phyloP scores from a whole-genome alignment of 192 early-diverging fungal genomes.

The Fimicolochytrium jonesii region DNA sequence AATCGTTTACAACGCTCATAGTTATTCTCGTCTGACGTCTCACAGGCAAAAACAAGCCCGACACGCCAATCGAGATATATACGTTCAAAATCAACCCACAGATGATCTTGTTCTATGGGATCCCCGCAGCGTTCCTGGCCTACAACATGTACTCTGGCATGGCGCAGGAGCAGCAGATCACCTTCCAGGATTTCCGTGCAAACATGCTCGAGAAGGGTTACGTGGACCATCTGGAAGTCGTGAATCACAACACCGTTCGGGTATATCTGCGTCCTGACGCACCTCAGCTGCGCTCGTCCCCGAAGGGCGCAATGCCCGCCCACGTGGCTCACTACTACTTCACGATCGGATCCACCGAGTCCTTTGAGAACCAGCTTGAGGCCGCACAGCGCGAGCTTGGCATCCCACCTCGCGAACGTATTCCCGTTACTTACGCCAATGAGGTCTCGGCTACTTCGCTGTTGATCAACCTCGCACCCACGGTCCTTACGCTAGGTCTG shows the following conservation, averaged over 20 bases:
- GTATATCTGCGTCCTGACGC: slow-evolving; percentile 74
- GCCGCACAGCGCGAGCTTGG: slow-evolving; percentile 87
- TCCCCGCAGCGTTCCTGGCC: slow-evolving; percentile 28
- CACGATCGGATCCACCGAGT: slow-evolving; percentile 90
- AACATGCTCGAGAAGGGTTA: slow-evolving; percentile 86
- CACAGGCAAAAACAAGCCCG: too few relatives aligned
- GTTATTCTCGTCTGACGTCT: too few relatives aligned
- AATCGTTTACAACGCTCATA: too few relatives aligned
- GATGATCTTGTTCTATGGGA: slow-evolving; percentile 27
- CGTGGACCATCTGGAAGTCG: slow-evolving; percentile 83
- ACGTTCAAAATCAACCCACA: slow-evolving; percentile 33
- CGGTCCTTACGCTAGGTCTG: slow-evolving; percentile 82
- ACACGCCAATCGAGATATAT: background rate
- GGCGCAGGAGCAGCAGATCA: slow-evolving; percentile 57
- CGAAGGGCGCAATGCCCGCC: slow-evolving; percentile 1
- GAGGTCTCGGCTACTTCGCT: slow-evolving; percentile 71
- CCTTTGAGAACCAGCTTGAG: slow-evolving; percentile 88
- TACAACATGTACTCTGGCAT: slow-evolving; percentile 24
- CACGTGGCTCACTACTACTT: slow-evolving; percentile 58
- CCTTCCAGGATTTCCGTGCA: slow-evolving; percentile 89
- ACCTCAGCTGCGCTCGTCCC: slow-evolving; percentile 21
- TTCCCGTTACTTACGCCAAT: slow-evolving; percentile 87
- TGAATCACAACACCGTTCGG: slow-evolving; percentile 81
- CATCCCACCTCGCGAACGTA: slow-evolving; percentile 83
- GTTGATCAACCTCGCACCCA: slow-evolving; percentile 88